phyloP scores from a whole-genome alignment of 345 rosid genomes.

The Pugionium dolabratum region DNA sequence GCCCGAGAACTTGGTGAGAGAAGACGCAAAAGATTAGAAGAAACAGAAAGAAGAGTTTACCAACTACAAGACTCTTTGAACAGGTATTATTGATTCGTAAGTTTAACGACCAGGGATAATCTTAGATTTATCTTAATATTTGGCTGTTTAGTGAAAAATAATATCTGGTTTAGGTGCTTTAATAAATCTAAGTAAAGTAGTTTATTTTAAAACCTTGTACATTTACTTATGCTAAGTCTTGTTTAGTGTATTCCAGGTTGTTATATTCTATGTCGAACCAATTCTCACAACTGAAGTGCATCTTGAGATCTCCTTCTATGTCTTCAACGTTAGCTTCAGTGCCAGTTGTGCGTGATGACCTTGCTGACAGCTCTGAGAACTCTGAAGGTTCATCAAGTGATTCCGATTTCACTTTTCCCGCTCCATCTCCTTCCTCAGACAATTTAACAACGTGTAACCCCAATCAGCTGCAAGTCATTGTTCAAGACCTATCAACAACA shows the following conservation, averaged over 20 bases:
- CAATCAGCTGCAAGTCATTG: constrained; percentile 49
- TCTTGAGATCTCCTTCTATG: constrained; percentile 58
- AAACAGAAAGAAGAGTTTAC: constrained; percentile 70
- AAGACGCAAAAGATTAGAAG: constrained; percentile 66
- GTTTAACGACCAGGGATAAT: constrained; percentile 9
- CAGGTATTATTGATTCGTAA: constrained; percentile 56
- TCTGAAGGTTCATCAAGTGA: constrained; percentile 68
- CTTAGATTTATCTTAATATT: constrained; percentile 4
- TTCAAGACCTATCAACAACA: constrained; percentile 56
- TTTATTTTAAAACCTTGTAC: constrained; percentile 8
- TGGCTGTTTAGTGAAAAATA: constrained; percentile 4
- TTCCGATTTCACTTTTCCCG: constrained; percentile 67
- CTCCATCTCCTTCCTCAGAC: constrained; percentile 48
- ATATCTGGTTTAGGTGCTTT: not conserved
- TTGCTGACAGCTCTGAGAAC: constrained; percentile 54
- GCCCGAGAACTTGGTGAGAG: constrained; percentile 64
- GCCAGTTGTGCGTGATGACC: constrained; percentile 48
- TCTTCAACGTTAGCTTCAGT: constrained; percentile 47
- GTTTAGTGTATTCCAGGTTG: constrained; percentile 87
- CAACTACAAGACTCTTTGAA: constrained; percentile 79
- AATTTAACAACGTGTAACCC: constrained; percentile 36
- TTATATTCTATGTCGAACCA: constrained; percentile 79
- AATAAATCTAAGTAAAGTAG: not conserved
- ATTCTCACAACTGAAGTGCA: constrained; percentile 70
- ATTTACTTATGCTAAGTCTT: constrained; percentile 58